Evolutionary conservation across 495 filamentous ascomycete species (phyloP), one percentile per base, ranked within the genome.

Genomic region (Penicillium cinerascens): DNA sequence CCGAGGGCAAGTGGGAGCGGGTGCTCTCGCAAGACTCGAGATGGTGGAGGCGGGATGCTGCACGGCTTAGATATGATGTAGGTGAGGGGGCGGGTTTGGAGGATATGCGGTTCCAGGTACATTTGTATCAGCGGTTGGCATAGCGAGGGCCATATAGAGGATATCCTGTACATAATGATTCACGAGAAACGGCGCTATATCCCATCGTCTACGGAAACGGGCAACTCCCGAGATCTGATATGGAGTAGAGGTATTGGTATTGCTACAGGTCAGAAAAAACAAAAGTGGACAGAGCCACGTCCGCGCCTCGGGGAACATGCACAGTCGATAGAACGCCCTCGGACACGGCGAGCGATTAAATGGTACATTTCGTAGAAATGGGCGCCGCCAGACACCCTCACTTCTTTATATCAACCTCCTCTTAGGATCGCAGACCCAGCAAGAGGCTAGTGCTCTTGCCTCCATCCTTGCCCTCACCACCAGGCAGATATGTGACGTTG

Each of bases 401-500:
- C 38, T 25, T 47, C 56, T 41, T 41, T 35, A 54, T 43, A 52
- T 47, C 21, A 40, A 39, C 52, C 25, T 52, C 46, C 18, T 40
- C 42, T 58, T 69, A 78, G 56, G 44, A 69, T 47, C 84, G 79
- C 74, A 87, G 61, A 16, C 84, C 84, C 52, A 87, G 58, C 50
- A 87, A 59, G 56, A 87, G 74, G 61, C 75, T 77, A 33, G 79
- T 75, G 61, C 75, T 71, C 68, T 82, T 92, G 21, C 87, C 83
- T 54, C 80, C 78, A 56, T 78, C 77, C 78, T 78, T 81, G 71
- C 69, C 80, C 20, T 83, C 81, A 48, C 83, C 86, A 52, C 89
- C 85, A 0, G 93, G 93, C 45, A 99, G 69, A 72, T 97, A 99
- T 26, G 91, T 92, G 42, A 99, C 92, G 64, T 97, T 97, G 29